Evolutionary conservation across 495 filamentous ascomycete species (phyloP).

Genomic region (Penicillium parvum): DNA sequence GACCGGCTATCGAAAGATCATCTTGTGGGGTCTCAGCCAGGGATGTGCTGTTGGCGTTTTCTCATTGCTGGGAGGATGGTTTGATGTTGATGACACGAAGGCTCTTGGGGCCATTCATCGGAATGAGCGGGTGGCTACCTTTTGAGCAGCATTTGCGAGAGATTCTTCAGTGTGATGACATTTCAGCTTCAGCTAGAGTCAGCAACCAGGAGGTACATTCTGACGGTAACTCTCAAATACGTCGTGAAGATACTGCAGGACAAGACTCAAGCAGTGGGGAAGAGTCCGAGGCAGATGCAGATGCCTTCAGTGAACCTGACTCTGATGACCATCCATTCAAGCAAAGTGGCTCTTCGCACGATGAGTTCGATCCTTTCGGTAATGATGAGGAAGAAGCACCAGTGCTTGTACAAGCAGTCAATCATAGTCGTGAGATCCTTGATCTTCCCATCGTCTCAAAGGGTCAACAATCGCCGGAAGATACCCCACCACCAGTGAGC

Average conservation of each 20-base stretch:
- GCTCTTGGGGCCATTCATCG: conserved; percentile 41
- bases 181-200: neutral
- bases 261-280: conserved; percentile 5
- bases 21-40: conserved; percentile 53
- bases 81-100: conserved; percentile 15
- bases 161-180: conserved; percentile 9
- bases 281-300: conserved; percentile 6
- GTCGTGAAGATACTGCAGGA: conserved; percentile 1
- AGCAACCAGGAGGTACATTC: neutral
- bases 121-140: conserved; percentile 54
- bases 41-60: conserved; percentile 50
- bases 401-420: conserved; percentile 5
- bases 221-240: neutral
- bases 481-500: neutral
- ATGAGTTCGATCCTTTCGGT: conserved; percentile 6
- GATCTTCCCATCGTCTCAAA: conserved; percentile 10
- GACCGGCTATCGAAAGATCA: conserved; percentile 36
- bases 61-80: conserved; percentile 39
- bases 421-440: conserved; percentile 14
- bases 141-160: conserved; percentile 36
- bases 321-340: conserved; percentile 10
- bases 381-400: conserved; percentile 12
- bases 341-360: neutral
- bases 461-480: neutral
- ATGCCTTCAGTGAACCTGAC: neutral